Evolutionary conservation across 768 basidiomycete genomes (phyloP).

Genomic region (Suillus hirtellus): DNA sequence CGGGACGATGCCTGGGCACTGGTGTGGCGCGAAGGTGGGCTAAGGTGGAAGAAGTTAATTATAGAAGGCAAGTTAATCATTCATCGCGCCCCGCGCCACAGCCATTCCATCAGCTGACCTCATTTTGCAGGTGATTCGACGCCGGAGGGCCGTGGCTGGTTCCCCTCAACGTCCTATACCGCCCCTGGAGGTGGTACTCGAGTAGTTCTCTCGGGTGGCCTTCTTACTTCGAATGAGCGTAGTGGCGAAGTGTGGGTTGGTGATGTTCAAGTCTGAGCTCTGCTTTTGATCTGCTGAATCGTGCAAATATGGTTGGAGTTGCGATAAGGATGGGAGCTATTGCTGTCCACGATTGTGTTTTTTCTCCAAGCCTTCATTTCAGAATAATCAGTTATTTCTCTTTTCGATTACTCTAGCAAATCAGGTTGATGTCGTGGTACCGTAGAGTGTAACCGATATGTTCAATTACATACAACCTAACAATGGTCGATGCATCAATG

Average conservation of each 20-base stretch:
- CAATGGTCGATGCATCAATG: neutral
- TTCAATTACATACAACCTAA: neutral
- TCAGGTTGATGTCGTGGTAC: neutral
- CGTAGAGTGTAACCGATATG: neutral
- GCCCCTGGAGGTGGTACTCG: constrained; percentile 24
- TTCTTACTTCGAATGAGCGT: constrained; percentile 42
- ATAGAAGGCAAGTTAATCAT: constrained; percentile 9
- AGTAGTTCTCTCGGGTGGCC: constrained; percentile 41
- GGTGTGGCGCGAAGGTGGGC: constrained; percentile 14
- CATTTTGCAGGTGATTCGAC: constrained; percentile 5
- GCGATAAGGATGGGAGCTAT: neutral
- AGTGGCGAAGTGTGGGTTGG: constrained; percentile 44
- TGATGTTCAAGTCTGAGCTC: constrained; percentile 26
- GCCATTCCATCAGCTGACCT: neutral
- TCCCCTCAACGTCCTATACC: constrained; percentile 32
- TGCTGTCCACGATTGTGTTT: neutral
- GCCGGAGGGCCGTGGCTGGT: constrained; percentile 46
- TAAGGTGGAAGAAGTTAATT: constrained; percentile 31
- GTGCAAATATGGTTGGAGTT: too few relatives aligned
- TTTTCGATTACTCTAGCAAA: neutral
- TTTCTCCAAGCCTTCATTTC: neutral
- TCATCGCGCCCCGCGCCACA: neutral
- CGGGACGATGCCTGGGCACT: constrained; percentile 41
- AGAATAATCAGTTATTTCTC: neutral
- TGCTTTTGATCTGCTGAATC: neutral